These are phyloP conservation scores for Zalerion maritima DNA, from an alignment of 495 filamentous ascomycete genomes.

Conservation along the genomic window DNA sequence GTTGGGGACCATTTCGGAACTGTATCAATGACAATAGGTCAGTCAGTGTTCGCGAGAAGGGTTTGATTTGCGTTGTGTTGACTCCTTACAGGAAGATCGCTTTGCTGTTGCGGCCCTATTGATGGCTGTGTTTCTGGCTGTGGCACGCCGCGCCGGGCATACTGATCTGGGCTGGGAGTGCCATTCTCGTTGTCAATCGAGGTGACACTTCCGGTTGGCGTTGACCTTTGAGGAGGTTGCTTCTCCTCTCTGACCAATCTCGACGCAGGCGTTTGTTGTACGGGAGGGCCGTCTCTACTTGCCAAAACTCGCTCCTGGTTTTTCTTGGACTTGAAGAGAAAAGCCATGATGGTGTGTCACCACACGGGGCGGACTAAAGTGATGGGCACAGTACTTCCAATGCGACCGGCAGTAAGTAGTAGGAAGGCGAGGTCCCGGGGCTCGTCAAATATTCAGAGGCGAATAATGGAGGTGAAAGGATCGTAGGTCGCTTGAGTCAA, in stretches of 20 bases:
- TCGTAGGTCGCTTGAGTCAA: too few relatives aligned
- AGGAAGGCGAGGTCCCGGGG: too few relatives aligned
- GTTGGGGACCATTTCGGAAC: slow-evolving; percentile 31
- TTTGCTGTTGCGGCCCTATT: too few relatives aligned
- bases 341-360: slow-evolving; percentile 55
- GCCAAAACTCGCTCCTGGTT: slow-evolving; percentile 34
- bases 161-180: slow-evolving; percentile 36
- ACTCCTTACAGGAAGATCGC: slow-evolving; percentile 39
- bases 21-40: too few relatives aligned
- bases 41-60: too few relatives aligned
- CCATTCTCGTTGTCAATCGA: slow-evolving; percentile 32
- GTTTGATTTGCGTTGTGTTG: too few relatives aligned
- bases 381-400: too few relatives aligned
- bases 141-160: slow-evolving; percentile 15
- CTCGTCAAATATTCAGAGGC: too few relatives aligned
- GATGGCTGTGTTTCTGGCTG: slow-evolving; percentile 12
- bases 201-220: slow-evolving; percentile 41
- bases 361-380: too few relatives aligned
- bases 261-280: slow-evolving; percentile 24
- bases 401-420: too few relatives aligned
- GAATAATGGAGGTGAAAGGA: too few relatives aligned
- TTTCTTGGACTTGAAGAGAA: slow-evolving; percentile 61
- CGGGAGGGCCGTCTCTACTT: slow-evolving; percentile 31
- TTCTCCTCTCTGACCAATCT: slow-evolving; percentile 30
- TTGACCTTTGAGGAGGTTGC: slow-evolving; percentile 25